Conservation (phyloP, 805 yeast species). For the Lachancea nothofagi region DNA sequence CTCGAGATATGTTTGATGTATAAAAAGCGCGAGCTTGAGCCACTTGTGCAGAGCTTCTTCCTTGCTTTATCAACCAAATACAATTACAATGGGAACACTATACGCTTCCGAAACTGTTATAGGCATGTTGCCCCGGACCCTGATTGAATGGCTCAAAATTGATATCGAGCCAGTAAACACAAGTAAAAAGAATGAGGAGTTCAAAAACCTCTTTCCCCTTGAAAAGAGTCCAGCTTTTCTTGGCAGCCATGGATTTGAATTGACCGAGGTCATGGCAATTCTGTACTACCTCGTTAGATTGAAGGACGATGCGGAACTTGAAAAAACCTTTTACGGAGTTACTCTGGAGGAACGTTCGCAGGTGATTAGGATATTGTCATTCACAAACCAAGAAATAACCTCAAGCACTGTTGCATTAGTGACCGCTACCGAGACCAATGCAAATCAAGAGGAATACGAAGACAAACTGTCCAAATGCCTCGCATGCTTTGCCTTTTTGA, state of each 20-base stretch:
- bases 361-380: slow-evolving; percentile 71
- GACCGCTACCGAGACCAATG: slow-evolving; percentile 10
- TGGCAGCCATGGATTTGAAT: slow-evolving; percentile 69
- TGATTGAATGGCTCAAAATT: slow-evolving; percentile 53
- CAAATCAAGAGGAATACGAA: slow-evolving; percentile 7
- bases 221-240: slow-evolving; percentile 60
- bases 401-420: slow-evolving; percentile 8
- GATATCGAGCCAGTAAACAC: slow-evolving; percentile 49
- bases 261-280: slow-evolving; percentile 64
- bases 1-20: too few species aligned
- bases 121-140: slow-evolving; percentile 34
- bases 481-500: slow-evolving; percentile 6
- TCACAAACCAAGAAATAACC: slow-evolving; percentile 42
- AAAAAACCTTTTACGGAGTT: slow-evolving; percentile 52
- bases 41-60: too few species aligned
- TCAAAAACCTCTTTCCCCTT: slow-evolving; percentile 53
- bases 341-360: slow-evolving; percentile 52
- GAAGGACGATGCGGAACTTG: slow-evolving; percentile 33
- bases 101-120: slow-evolving; percentile 36
- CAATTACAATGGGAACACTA: slow-evolving; percentile 67
- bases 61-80: too few species aligned
- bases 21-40: too few species aligned
- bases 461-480: slow-evolving; percentile 7
- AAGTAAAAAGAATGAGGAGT: slow-evolving; percentile 24
- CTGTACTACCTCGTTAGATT: slow-evolving; percentile 41